Base-by-base conservation (phyloP, 768 basidiomycete genomes). In the Tylopilus sp. region DNA sequence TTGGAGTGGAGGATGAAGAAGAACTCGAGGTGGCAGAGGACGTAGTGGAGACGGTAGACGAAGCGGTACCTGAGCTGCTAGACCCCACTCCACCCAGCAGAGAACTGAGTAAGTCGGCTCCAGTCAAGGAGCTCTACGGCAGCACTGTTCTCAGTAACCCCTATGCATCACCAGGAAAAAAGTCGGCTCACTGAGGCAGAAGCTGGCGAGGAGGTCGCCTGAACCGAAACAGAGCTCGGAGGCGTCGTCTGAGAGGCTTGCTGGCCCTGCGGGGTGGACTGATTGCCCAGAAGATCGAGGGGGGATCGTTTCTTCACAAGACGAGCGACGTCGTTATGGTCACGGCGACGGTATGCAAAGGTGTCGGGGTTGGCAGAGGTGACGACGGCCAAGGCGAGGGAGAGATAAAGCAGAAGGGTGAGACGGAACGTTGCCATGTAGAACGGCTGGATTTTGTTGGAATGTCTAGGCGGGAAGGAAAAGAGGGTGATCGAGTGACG, bases 271-370 rank as follows among this genome's bases (percentile, higher is more conserved):
- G 28, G 28, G 6, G 7, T 44, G n/a, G 52, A 21, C 26, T 44
- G 47, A 28, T 9, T 26, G 12, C 21, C 50, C 20, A 56, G 36
- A 30, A 48, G 11, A 33, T 48, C 41, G 23, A 47, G 2, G 1
- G 78, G 73, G 4, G 72, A 64, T 33, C 88, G 85, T 65, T 86
- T 88, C 72, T 76, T 86, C 58, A 90, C 65, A 66, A 91, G 69
- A 61, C 88, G 85, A 61, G 81, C 80, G 61, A 82, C 69, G 60
- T 72, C 72, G 45, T 60, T 73, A 69, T 86, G 83, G 68, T 79
- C 79, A 57, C 80, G 80, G 45, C 74, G 82, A 31, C 69, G 69
- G 6, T 54, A 65, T 26, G 68, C 70, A 55, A 72, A 69, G 52
- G 73, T 65, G 50, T 76, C 70, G 62, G 79, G 79, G 50, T 79